phyloP scores from a whole-genome alignment of 192 early-diverging fungal species.

The Dimargaris xerosporica region DNA sequence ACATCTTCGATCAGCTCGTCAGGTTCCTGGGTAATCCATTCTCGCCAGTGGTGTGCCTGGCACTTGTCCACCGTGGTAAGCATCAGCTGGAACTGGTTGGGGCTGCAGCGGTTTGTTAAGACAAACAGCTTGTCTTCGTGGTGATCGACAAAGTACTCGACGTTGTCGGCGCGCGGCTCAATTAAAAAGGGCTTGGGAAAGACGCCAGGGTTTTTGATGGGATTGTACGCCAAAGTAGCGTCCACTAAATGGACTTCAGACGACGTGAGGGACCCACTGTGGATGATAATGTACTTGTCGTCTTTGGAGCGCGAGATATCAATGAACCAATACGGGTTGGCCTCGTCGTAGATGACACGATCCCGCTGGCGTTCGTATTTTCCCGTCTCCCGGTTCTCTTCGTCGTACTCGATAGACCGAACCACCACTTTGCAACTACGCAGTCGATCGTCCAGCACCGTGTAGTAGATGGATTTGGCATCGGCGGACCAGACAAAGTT shows the following conservation, averaged over 20 bases:
- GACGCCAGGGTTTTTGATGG: constrained; percentile 22
- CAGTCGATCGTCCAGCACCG: constrained; percentile 48
- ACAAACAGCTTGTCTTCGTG: constrained; percentile 30
- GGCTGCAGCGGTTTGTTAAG: constrained; percentile 20
- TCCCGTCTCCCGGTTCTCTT: constrained; percentile 1
- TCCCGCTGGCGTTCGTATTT: constrained; percentile 15
- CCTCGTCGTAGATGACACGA: constrained; percentile 43
- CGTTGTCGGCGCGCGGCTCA: constrained; percentile 32
- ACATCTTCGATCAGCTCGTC: constrained; percentile 60
- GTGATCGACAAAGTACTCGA: constrained; percentile 68
- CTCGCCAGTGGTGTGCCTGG: constrained; percentile 33
- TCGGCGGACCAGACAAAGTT: constrained; percentile 61
- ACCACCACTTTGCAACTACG: constrained; percentile 38
- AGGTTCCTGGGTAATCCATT: constrained; percentile 35
- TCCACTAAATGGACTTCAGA: constrained; percentile 47
- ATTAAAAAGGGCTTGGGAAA: constrained; percentile 29
- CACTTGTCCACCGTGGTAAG: constrained; percentile 24
- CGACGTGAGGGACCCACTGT: constrained; percentile 52
- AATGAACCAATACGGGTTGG: constrained; percentile 48
- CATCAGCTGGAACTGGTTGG: constrained; percentile 47
- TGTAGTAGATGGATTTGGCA: constrained; percentile 43
- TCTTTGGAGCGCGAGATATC: constrained; percentile 65
- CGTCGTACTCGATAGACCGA: constrained; percentile 14
- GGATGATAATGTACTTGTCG: constrained; percentile 45
- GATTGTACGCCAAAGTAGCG: constrained; percentile 11